A percentile compares a stretch with the other conserved stretches of the same genome.
Evolutionary conservation across 2,329 filamentous ascomycete genomes (phyloP).

Genomic region (Colletotrichum sp.): DNA sequence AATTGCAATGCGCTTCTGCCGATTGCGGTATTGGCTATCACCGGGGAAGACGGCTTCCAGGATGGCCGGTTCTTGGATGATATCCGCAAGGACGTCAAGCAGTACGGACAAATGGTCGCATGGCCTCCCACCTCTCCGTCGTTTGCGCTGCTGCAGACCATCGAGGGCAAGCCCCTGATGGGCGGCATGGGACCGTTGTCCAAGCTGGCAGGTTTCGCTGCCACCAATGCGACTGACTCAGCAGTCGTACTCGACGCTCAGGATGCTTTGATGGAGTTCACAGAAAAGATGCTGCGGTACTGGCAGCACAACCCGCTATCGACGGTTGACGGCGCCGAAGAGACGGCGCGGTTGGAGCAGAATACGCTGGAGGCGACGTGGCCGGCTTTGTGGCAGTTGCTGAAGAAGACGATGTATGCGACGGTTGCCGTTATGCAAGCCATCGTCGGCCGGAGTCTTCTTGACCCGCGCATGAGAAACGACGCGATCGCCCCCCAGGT

Average conservation of each 20-base stretch:
- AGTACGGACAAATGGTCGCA: conserved; percentile 60
- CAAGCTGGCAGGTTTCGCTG: conserved; percentile 67
- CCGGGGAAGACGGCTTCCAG: conserved; percentile 75
- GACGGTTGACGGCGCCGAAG: conserved; percentile 71
- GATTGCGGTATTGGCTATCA: conserved; percentile 69
- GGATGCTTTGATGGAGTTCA: conserved; percentile 72
- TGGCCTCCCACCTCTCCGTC: conserved; percentile 70
- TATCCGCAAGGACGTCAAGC: conserved; percentile 70
- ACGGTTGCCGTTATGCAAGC: conserved; percentile 77
- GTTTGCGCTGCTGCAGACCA: conserved; percentile 61
- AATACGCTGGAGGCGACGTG: conserved; percentile 72
- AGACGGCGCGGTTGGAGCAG: conserved; percentile 65
- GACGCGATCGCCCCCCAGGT: conserved; percentile 62
- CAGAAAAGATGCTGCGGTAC: conserved; percentile 67
- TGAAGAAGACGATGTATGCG: conserved; percentile 79
- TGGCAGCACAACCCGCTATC: conserved; percentile 81
- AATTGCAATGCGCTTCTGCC: conserved; percentile 76
- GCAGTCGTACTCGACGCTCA: conserved; percentile 52
- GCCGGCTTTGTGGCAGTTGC: conserved; percentile 74
- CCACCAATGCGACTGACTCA: conserved; percentile 58
- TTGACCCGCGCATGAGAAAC: conserved; percentile 54
- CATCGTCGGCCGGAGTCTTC: conserved; percentile 67
- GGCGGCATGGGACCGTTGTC: conserved; percentile 72
- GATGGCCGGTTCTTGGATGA: conserved; percentile 76
- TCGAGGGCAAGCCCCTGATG: conserved; percentile 67